Evolutionary conservation across 2,329 filamentous ascomycete genomes (phyloP), one percentile per base, ranked within the genome.

Genomic region (Colletotrichum cereale): DNA sequence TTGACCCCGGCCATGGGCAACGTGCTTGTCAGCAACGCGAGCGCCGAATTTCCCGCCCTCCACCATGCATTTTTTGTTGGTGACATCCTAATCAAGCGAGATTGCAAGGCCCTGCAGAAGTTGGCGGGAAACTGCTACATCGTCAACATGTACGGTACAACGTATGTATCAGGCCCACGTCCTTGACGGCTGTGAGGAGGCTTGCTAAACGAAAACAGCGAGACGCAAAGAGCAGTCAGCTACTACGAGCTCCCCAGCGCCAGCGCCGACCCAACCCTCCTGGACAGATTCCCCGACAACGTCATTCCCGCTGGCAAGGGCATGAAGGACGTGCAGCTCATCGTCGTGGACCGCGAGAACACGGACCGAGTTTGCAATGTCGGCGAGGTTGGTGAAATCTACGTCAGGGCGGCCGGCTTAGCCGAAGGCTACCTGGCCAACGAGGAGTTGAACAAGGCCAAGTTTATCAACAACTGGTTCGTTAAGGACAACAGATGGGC

Each of bases 1-100:
- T 84, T 98, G 48, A 99, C 96, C 1, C 96, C 96, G 12, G 96
- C 96, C 68, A 98, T 98, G 95, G 95, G 95, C 66, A 94, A 98
- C 76, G 96, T 98, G 73, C 84, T 98, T 2, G 91, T 96, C n/a
- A 95, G 95, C 53, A 94, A 93, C 75, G 93, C 94, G 31, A 91
- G 85, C 3, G 91, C 93, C 0, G 82, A 93, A 75, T 97, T 98
- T 77, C 92, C 94, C 1, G 86, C 88, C 16, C 85, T 98, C n/a
- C 87, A 92, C 69, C 86, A 90, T 68, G 94, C 91, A 24, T 96
- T 98, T 85, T 98, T 96, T 73, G 96, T 98, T 1, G 96, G 96
- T 40, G 96, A 98, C 78, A 86, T 98, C 42, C 82, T 98, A 58
- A 97, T 94, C 73, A 97, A 91, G 78, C 88, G 90, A 78, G 96